These are phyloP conservation scores for Ogataea salicorniae DNA, from an alignment of 805 yeast species.

Conservation along the genomic window DNA sequence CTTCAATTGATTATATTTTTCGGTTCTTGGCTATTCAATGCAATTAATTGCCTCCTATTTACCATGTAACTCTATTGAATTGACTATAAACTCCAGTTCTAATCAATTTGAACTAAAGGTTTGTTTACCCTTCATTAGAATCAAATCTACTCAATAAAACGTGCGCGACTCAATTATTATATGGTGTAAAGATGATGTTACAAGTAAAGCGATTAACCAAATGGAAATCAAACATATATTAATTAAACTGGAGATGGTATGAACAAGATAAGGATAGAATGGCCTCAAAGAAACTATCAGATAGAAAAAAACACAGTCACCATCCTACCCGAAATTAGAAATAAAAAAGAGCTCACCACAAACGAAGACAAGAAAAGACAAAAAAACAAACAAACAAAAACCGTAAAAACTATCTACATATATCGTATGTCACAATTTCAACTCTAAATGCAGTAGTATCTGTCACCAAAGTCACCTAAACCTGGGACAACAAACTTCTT, in stretches of 20 bases:
- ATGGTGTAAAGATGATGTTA: no score
- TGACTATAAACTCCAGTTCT: no score
- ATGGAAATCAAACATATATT: neutral
- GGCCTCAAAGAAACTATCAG: slow-evolving; percentile 1
- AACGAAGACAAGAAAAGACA: no score
- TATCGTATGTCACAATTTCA: neutral
- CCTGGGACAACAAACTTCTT: slow-evolving; percentile 88
- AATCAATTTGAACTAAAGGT: no score
- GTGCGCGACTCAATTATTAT: no score
- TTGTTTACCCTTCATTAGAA: no score
- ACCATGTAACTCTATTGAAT: no score
- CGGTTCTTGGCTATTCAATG: no score
- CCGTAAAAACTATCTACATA: neutral
- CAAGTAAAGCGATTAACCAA: no score
- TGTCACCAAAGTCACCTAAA: slow-evolving; percentile 95
- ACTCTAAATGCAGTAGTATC: slow-evolving; percentile 80
- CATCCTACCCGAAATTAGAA: neutral
- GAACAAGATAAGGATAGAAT: neutral
- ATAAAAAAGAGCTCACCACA: no score
- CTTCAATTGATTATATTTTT: neutral
- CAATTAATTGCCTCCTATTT: no score
- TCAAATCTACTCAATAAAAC: no score
- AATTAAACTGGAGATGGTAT: neutral
- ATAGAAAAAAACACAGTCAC: slow-evolving; percentile 1
- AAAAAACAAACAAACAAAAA: slow-evolving; percentile 1